Evolutionary conservation across 2,329 filamentous ascomycete species (phyloP).

Genomic region (Chrysoporthe puriensis): DNA sequence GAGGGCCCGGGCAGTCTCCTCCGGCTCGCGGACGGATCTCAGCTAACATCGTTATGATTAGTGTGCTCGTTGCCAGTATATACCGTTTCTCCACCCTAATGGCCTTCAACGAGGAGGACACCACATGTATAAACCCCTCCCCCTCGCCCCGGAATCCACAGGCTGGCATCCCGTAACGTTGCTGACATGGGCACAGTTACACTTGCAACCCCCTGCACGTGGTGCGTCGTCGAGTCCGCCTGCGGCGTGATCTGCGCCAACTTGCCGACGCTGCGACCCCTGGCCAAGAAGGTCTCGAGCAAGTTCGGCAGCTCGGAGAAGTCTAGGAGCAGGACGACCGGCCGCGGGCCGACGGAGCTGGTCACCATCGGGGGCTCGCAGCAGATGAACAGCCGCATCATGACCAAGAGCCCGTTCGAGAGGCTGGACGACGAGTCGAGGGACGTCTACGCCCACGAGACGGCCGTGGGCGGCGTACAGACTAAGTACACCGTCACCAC

Average conservation of each 20-base stretch:
- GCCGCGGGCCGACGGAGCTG: conserved; percentile 22
- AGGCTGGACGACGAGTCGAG: conserved; percentile 22
- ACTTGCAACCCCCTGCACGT: conserved; percentile 37
- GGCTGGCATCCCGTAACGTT: background rate
- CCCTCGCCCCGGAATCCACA: no score
- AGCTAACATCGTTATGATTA: conserved; percentile 13
- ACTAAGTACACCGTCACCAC: background rate
- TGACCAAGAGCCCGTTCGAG: conserved; percentile 24
- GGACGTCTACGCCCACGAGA: conserved; percentile 8
- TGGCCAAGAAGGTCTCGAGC: conserved; percentile 25
- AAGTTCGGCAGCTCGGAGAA: conserved; percentile 26
- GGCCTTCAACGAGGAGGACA: conserved; percentile 35
- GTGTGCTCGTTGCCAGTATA: conserved; percentile 36
- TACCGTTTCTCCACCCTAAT: conserved; percentile 38
- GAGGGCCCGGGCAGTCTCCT: background rate
- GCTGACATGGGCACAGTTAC: conserved; percentile 30
- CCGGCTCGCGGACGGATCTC: background rate
- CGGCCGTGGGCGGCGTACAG: background rate
- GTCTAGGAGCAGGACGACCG: conserved; percentile 1
- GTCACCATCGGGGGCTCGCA: conserved; percentile 24
- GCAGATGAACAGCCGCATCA: conserved; percentile 9
- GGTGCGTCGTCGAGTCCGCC: conserved; percentile 40
- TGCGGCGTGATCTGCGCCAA: conserved; percentile 47
- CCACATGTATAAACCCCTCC: conserved; percentile 25
- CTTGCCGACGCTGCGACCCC: conserved; percentile 47